Base-by-base conservation (phyloP, 306 rosid species). In the Pterocarpus santalinus region DNA sequence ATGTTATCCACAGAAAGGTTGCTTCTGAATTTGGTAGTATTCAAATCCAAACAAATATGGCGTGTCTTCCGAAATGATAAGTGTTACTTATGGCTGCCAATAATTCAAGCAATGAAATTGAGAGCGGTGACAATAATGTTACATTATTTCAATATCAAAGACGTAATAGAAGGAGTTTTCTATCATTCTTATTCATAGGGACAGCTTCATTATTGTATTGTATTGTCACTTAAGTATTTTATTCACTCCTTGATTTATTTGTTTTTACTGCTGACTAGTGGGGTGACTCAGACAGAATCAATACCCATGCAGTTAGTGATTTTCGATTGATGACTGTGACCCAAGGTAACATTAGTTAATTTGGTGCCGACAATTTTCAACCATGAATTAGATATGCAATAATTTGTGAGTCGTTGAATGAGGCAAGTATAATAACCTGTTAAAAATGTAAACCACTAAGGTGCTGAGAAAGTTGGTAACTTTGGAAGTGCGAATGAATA, bases 71-170 rank as follows among this genome's bases (percentile, higher is more conserved):
- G 15, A 57, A 55, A n/a, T 34, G 3, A 78, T 55, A 52, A n/a
- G 8, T 52, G 46, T 15, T 78, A 12, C 36, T 13, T 66, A 83
- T 66, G 72, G 66, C 72, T 69, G 69, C 69, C 65, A 84, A 80
- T 75, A 75, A 84, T 75, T 62, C 71, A 75, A 69, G 17, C 36
- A 36, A 79, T 8, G 66, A 49, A 65, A 80, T 72, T 12, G 75
- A 61, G 55, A 36, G 52, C 46, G 17, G 10, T 84, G 76, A 70
- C 30, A 80, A 75, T 55, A 33, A 84, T 63, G 62, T 53, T 12
- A 52, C 60, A 4, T 60, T 56, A 61, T 44, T 63, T 55, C 69
- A 35, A 57, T 75, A 5, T 80, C 78, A 74, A 41, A 46, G 10
- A 12, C 51, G 11, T 79, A 73, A 46, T 56, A 13, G 28, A 39